Percentiles rank a stretch among this genome's conserved stretches.
These are phyloP conservation scores for Penicillium paneum DNA, from an alignment of 2,329 filamentous ascomycete species.

Conservation along the genomic window DNA sequence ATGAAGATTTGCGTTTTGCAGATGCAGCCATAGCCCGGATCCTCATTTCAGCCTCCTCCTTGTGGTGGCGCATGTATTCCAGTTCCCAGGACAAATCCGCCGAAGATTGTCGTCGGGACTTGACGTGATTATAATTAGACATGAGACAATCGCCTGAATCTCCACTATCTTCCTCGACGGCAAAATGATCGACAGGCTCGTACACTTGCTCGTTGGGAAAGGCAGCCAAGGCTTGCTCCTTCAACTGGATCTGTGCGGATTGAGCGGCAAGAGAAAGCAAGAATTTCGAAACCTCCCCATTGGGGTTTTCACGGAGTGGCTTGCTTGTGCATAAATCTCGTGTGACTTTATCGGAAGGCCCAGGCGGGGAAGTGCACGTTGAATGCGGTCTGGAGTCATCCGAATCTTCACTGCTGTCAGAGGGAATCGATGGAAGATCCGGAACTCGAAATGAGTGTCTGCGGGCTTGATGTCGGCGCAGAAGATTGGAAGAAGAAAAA, in stretches of 20 bases:
- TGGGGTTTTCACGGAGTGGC: conserved; percentile 57
- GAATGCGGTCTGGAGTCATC: conserved; percentile 43
- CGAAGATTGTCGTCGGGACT: conserved; percentile 44
- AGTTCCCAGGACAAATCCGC: conserved; percentile 66
- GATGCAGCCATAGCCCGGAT: conserved; percentile 35
- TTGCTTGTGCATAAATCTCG: conserved; percentile 29
- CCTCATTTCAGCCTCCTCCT: conserved; percentile 58
- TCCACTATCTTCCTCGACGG: conserved; percentile 42
- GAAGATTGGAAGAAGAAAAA: conserved; percentile 46
- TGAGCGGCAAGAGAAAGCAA: conserved; percentile 75
- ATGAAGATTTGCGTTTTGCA: conserved; percentile 27
- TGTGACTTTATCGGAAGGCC: conserved; percentile 31
- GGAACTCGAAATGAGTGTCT: conserved; percentile 61
- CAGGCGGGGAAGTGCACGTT: conserved; percentile 38
- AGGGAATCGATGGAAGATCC: conserved; percentile 60
- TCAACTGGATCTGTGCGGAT: conserved; percentile 74
- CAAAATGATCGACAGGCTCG: conserved; percentile 48
- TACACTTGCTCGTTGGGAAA: conserved; percentile 50
- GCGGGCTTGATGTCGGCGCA: conserved; percentile 37
- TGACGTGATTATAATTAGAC: conserved; percentile 26
- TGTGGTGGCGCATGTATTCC: conserved; percentile 75
- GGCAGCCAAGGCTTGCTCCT: conserved; percentile 57
- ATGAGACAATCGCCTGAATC: conserved; percentile 31
- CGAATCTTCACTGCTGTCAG: conserved; percentile 55
- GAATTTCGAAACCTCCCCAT: conserved; percentile 72